Evolutionary conservation across 441 rosid genomes (phyloP).

Genomic region (Euphorbia schlechtendalii): DNA sequence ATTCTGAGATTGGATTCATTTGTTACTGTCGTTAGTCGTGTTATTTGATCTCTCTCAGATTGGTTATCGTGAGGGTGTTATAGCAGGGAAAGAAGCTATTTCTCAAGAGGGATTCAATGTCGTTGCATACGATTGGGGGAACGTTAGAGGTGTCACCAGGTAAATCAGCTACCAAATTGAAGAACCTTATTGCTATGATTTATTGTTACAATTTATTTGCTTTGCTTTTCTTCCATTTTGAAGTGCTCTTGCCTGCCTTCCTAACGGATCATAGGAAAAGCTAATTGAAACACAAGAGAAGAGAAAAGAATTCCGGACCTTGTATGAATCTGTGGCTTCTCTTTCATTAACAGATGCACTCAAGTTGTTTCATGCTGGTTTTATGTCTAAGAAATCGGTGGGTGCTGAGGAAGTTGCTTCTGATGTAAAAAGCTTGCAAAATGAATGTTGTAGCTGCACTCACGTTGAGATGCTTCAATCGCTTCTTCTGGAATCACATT

Average conservation of each 20-base stretch:
- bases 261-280: slow-evolving; percentile 42
- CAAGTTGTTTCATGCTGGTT: slow-evolving; percentile 38
- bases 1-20: too few species aligned
- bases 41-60: slow-evolving; percentile 26
- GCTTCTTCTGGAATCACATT: slow-evolving; percentile 47
- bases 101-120: slow-evolving; percentile 75
- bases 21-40: background rate
- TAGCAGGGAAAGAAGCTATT: slow-evolving; percentile 41
- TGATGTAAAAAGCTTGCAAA: slow-evolving; percentile 12
- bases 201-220: background rate
- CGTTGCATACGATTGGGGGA: slow-evolving; percentile 61
- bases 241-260: slow-evolving; percentile 62
- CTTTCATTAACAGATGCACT: slow-evolving; percentile 52
- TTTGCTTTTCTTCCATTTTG: background rate
- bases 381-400: slow-evolving; percentile 25
- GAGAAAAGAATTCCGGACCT: slow-evolving; percentile 30
- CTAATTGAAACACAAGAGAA: slow-evolving; percentile 44
- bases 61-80: slow-evolving; percentile 78
- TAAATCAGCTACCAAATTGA: slow-evolving; percentile 14
- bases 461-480: slow-evolving; percentile 40
- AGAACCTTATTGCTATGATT: background rate
- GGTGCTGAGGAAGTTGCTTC: slow-evolving; percentile 23
- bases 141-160: slow-evolving; percentile 74
- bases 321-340: slow-evolving; percentile 41
- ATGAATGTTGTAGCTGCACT: slow-evolving; percentile 22